Conservation (phyloP, 1,284 basidiomycete species). For the Erythrobasidium hasegawianum region DNA sequence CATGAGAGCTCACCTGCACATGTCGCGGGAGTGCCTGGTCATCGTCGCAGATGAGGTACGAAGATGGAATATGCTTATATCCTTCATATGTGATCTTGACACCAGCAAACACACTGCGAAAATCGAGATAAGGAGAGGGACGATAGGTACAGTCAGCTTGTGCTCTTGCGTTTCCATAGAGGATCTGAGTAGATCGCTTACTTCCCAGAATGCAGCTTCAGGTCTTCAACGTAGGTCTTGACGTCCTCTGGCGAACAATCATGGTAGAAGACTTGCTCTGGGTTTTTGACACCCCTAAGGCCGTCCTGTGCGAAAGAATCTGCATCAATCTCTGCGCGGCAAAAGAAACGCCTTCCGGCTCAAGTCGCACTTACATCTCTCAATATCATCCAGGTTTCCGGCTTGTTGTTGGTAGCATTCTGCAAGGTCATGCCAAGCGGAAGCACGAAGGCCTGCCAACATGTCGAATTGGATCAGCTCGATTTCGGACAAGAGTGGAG, state of each 20-base stretch:
- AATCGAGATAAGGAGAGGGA: neutral
- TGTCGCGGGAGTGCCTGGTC: constrained; percentile 34
- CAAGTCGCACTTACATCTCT: neutral
- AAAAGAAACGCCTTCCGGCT: neutral
- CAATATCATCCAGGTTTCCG: constrained; percentile 8
- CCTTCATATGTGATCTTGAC: constrained; percentile 30
- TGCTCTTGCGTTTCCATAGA: neutral
- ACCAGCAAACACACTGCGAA: constrained; percentile 9
- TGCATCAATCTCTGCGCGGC: too few species aligned
- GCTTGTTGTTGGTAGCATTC: constrained; percentile 23
- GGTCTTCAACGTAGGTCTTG: constrained; percentile 8
- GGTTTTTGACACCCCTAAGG: constrained; percentile 21
- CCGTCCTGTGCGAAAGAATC: constrained; percentile 12
- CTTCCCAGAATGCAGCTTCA: constrained; percentile 35
- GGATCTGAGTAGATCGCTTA: neutral
- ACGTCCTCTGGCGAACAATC: constrained; percentile 27
- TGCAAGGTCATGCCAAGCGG: constrained; percentile 5
- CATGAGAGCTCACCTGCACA: constrained; percentile 17
- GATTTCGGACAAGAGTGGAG: neutral
- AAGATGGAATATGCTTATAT: constrained; percentile 36
- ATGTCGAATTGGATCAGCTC: neutral
- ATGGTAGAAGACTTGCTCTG: constrained; percentile 38
- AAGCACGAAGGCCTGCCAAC: constrained; percentile 14
- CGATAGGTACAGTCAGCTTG: too few species aligned
- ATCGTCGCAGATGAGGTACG: constrained; percentile 37